phyloP scores from a whole-genome alignment of 306 rosid species.

The Morella rubra region DNA sequence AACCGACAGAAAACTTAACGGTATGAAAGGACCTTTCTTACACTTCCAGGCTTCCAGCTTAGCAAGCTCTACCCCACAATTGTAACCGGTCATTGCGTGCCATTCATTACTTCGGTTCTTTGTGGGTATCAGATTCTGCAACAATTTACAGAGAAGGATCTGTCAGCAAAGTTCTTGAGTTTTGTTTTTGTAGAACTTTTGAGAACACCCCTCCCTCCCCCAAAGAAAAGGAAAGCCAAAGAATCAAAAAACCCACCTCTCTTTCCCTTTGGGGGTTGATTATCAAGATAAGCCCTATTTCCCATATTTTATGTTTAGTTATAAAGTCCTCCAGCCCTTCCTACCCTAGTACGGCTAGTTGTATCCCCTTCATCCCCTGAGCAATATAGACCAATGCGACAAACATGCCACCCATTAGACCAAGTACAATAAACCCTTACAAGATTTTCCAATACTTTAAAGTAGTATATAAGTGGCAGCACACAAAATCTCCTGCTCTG shows the following conservation, averaged over 20 bases:
- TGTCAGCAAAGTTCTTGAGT: constrained; percentile 45
- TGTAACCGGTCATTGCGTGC: constrained; percentile 23
- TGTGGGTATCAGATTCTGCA: constrained; percentile 64
- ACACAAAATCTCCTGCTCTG: constrained; percentile 18
- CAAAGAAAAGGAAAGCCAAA: too few relatives aligned
- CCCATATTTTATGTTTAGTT: too few relatives aligned
- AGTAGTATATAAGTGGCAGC: not conserved
- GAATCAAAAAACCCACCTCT: not conserved
- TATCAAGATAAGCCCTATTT: not conserved
- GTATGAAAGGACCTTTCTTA: constrained; percentile 31
- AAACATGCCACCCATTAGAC: not conserved
- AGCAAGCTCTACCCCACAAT: constrained; percentile 16
- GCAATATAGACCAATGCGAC: constrained; percentile 6
- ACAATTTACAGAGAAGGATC: constrained; percentile 32
- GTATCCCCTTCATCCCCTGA: not conserved
- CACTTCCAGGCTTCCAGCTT: constrained; percentile 1
- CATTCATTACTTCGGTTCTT: constrained; percentile 30
- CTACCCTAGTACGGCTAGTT: not conserved
- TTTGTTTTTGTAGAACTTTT: not conserved
- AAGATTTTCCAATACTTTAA: not conserved
- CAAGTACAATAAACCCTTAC: not conserved
- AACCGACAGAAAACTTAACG: constrained; percentile 19
- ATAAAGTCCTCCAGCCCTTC: too few relatives aligned
- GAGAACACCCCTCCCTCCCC: too few relatives aligned
- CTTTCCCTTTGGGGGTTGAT: not conserved